Evolutionary conservation across 306 rosid species (phyloP).

Genomic region (Cicer pinnatifidum): DNA sequence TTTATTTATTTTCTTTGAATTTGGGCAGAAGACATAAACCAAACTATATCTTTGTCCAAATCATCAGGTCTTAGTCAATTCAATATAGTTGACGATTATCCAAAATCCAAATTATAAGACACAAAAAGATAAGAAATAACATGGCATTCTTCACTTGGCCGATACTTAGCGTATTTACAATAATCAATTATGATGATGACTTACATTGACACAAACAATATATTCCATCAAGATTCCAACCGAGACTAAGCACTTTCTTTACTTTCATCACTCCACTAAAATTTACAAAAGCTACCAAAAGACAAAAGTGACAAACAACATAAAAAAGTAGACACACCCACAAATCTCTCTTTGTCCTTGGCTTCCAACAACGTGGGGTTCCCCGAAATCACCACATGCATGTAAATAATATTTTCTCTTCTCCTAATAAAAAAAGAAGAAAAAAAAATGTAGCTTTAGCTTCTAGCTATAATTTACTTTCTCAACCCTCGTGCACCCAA

Average conservation of each 20-base stretch:
- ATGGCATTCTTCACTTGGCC: slow-evolving; percentile 36
- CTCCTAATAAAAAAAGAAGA: not conserved
- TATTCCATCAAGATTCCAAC: slow-evolving; percentile 46
- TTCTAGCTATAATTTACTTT: slow-evolving; percentile 20
- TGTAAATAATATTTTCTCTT: slow-evolving; percentile 11
- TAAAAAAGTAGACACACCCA: slow-evolving; percentile 32
- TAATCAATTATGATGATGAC: slow-evolving; percentile 8
- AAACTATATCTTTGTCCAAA: slow-evolving; percentile 31
- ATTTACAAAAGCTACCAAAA: slow-evolving; percentile 44
- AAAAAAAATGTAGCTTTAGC: slow-evolving; percentile 26
- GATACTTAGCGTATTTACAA: slow-evolving; percentile 43
- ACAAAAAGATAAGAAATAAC: slow-evolving; percentile 38
- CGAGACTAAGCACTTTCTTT: slow-evolving; percentile 33
- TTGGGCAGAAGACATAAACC: slow-evolving; percentile 14
- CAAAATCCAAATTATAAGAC: slow-evolving; percentile 38
- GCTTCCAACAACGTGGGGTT: slow-evolving; percentile 62
- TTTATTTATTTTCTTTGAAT: not conserved
- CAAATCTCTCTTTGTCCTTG: slow-evolving; percentile 41
- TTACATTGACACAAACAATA: slow-evolving; percentile 17
- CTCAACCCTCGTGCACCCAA: not conserved
- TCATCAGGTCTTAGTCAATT: slow-evolving; percentile 43
- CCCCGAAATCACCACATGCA: slow-evolving; percentile 43
- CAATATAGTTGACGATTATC: slow-evolving; percentile 32
- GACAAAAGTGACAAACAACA: slow-evolving; percentile 31
- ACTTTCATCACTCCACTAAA: slow-evolving; percentile 28